Percentiles rank a stretch among this genome's conserved stretches.
Conservation (phyloP, 331 rosid species). For the Malus hybrid region DNA sequence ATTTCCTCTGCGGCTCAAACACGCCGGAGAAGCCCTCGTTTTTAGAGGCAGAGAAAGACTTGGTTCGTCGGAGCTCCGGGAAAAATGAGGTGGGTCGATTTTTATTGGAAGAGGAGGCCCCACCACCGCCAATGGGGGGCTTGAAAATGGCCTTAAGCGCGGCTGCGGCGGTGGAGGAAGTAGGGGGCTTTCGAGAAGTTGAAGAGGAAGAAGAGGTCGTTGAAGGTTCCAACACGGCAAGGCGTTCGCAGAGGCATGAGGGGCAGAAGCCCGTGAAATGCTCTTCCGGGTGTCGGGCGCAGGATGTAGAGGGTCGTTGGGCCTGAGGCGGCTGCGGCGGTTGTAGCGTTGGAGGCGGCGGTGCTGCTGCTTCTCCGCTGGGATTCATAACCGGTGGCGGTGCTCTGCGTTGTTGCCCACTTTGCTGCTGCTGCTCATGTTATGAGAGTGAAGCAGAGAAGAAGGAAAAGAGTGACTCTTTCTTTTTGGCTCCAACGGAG, state of each 20-base stretch:
- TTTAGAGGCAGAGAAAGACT: conserved; percentile 91
- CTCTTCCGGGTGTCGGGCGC: conserved; percentile 80
- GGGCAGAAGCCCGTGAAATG: conserved; percentile 96
- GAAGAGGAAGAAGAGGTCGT: conserved; percentile 33
- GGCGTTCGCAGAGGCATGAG: conserved; percentile 98
- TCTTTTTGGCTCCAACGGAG: conserved; percentile 50
- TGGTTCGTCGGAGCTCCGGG: conserved; percentile 92
- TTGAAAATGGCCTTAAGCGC: conserved; percentile 88
- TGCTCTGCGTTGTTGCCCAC: conserved; percentile 23
- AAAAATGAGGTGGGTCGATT: conserved; percentile 41
- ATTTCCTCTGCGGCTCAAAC: conserved; percentile 86
- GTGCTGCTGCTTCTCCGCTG: conserved; percentile 35
- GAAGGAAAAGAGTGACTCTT: not conserved
- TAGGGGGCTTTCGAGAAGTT: conserved; percentile 70
- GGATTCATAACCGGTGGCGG: conserved; percentile 76
- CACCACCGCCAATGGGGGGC: conserved; percentile 28
- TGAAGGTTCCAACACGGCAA: conserved; percentile 80
- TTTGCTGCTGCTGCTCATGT: conserved; percentile 51
- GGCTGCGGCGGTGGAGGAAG: conserved; percentile 80
- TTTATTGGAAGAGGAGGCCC: conserved; percentile 6
- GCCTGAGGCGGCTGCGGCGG: conserved; percentile 60
- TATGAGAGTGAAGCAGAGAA: conserved; percentile 18
- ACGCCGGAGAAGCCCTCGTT: conserved; percentile 79
- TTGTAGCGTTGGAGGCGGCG: conserved; percentile 21
- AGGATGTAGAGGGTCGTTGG: conserved; percentile 72